Conservation (phyloP, 768 basidiomycete genomes). For the Suillus placidus region DNA sequence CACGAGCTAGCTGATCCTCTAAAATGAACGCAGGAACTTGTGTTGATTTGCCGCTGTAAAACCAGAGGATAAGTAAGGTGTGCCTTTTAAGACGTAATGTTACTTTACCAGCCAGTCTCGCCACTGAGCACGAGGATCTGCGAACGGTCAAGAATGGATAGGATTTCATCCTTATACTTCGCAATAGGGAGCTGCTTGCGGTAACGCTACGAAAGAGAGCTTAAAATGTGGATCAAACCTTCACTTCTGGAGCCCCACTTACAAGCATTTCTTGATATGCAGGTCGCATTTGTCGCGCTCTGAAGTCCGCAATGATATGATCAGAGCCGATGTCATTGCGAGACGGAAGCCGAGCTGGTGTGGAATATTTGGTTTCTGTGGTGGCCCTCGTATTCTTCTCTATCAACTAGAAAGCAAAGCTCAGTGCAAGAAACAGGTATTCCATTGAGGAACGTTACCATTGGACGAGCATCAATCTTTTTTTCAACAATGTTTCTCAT, state of each 20-base stretch:
- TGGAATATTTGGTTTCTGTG: slow-evolving; percentile 19
- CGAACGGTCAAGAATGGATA: slow-evolving; percentile 65
- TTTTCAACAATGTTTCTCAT: slow-evolving; percentile 63
- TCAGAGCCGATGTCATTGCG: slow-evolving; percentile 39
- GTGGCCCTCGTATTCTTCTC: slow-evolving; percentile 23
- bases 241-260: slow-evolving; percentile 30
- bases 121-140: slow-evolving; percentile 90
- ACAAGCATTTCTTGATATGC: slow-evolving; percentile 92
- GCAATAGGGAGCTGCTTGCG: slow-evolving; percentile 87
- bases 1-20: slow-evolving; percentile 82
- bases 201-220: slow-evolving; percentile 50
- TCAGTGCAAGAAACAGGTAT: not conserved
- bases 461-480: slow-evolving; percentile 50
- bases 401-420: slow-evolving; percentile 19
- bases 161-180: slow-evolving; percentile 72
- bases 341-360: slow-evolving; percentile 5
- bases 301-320: slow-evolving; percentile 60
- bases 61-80: slow-evolving; percentile 10
- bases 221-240: not conserved
- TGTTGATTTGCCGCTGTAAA: slow-evolving; percentile 90
- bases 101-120: slow-evolving; percentile 69
- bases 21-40: slow-evolving; percentile 94
- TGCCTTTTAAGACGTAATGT: slow-evolving; percentile 42
- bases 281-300: slow-evolving; percentile 57
- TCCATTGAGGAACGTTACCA: slow-evolving; percentile 37